A percentile compares a stretch with the other conserved stretches of the same genome.
Conservation (phyloP, 768 basidiomycete genomes). For the Trametes villosa region DNA sequence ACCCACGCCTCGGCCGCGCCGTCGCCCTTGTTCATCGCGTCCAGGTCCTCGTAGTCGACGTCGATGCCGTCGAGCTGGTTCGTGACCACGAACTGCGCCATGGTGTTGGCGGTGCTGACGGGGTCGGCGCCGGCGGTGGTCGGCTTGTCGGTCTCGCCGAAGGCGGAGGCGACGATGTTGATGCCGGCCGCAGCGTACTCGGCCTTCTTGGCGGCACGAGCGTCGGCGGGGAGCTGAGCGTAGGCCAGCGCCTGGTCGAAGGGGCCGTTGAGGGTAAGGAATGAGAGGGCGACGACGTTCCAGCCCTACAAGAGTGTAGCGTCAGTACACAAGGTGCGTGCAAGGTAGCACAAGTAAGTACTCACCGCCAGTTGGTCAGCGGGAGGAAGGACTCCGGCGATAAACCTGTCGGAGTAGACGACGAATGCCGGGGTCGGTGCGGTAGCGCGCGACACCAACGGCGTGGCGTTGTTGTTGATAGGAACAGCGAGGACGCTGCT, state of each 20-base stretch:
- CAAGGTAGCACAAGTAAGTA: neutral
- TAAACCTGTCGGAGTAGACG: constrained; percentile 16
- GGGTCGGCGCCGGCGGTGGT: constrained; percentile 36
- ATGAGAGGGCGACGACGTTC: constrained; percentile 15
- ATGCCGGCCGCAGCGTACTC: constrained; percentile 27
- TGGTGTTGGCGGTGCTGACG: constrained; percentile 32
- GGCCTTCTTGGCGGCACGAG: constrained; percentile 22
- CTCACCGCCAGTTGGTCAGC: constrained; percentile 16
- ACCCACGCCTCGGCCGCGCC: constrained; percentile 29
- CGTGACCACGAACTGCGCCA: constrained; percentile 40
- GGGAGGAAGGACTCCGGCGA: constrained; percentile 19
- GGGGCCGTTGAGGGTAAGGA: constrained; percentile 17
- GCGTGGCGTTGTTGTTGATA: constrained; percentile 3
- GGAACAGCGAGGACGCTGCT: constrained; percentile 14
- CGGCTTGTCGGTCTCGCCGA: constrained; percentile 35
- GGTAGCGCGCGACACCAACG: neutral
- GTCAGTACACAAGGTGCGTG: neutral
- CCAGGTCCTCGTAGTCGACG: constrained; percentile 30
- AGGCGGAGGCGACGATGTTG: constrained; percentile 27
- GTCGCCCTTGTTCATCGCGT: constrained; percentile 22
- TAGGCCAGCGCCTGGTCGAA: constrained; percentile 12
- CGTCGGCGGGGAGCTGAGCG: constrained; percentile 8
- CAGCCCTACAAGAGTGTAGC: constrained; percentile 1
- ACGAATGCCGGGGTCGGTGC: constrained; percentile 12
- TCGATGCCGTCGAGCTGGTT: constrained; percentile 32